phyloP scores from a whole-genome alignment of 1,284 basidiomycete genomes.

The Heterobasidion parviporum region DNA sequence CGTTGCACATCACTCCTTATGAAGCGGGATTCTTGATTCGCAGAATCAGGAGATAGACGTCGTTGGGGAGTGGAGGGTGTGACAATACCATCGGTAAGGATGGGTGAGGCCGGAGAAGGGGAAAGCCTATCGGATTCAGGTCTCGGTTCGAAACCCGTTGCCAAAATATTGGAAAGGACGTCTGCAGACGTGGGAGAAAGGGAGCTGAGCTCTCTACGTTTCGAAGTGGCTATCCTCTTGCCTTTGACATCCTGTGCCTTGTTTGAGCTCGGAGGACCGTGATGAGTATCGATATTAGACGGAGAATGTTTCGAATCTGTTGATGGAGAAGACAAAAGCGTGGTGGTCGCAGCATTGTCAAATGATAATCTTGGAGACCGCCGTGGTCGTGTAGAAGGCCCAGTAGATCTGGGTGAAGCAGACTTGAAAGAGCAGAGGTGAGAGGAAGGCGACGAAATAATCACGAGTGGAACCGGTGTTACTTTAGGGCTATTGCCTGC shows the following conservation, averaged over 20 bases:
- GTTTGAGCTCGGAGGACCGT: background rate
- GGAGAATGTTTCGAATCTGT: background rate
- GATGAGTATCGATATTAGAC: background rate
- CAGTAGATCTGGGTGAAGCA: background rate
- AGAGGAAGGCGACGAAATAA: background rate
- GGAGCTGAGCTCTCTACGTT: conserved; percentile 16
- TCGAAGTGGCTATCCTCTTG: background rate
- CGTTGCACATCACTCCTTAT: conserved; percentile 8
- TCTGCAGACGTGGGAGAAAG: conserved; percentile 28
- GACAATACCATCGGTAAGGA: background rate
- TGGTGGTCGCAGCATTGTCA: background rate
- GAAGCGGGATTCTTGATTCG: background rate
- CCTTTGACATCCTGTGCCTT: background rate
- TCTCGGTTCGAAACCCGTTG: background rate
- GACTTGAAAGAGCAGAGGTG: background rate
- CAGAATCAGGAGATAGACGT: background rate
- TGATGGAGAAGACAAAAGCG: background rate
- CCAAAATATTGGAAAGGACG: conserved; percentile 22
- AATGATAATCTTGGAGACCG: background rate
- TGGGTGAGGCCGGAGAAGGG: background rate
- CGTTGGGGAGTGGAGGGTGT: conserved; percentile 7
- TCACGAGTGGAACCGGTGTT: background rate
- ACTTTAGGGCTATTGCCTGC: no score
- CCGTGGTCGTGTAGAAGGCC: background rate
- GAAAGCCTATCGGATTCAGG: background rate